These are phyloP conservation scores for Acer yangbiense DNA, from an alignment of 345 rosid species.

Conservation along the genomic window DNA sequence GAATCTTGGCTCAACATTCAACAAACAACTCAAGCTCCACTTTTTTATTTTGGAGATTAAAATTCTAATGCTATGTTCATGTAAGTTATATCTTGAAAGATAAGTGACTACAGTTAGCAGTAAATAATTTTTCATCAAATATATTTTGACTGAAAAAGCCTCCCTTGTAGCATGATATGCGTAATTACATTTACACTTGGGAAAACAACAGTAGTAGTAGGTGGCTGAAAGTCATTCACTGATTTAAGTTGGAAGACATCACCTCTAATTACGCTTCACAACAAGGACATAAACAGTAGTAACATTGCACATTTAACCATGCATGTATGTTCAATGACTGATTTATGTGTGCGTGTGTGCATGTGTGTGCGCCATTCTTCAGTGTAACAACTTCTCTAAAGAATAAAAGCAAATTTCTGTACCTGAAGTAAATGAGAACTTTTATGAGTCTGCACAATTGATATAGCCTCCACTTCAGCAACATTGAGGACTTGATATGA, in stretches of 20 bases:
- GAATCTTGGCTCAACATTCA: neutral
- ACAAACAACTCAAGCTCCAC: neutral
- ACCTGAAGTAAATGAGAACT: constrained; percentile 71
- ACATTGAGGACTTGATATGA: constrained; percentile 95
- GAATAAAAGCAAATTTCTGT: constrained; percentile 11
- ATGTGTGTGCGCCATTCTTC: neutral
- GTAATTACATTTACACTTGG: neutral
- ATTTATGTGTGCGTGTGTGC: no score
- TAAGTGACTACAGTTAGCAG: neutral
- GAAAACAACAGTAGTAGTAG: neutral
- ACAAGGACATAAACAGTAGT: neutral
- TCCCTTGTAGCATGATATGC: neutral
- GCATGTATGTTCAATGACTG: neutral
- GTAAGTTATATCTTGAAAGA: neutral
- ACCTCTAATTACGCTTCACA: neutral
- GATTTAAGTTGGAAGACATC: neutral
- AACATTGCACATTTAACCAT: neutral
- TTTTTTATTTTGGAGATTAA: no score
- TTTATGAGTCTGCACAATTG: constrained; percentile 53
- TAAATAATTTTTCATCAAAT: no score
- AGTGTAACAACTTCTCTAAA: neutral
- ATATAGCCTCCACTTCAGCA: constrained; percentile 87
- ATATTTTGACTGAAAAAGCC: neutral
- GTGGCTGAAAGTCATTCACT: neutral
- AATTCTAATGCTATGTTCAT: neutral